phyloP scores from a whole-genome alignment of 1,284 basidiomycete genomes.

The Cryptococcus wingfieldii region DNA sequence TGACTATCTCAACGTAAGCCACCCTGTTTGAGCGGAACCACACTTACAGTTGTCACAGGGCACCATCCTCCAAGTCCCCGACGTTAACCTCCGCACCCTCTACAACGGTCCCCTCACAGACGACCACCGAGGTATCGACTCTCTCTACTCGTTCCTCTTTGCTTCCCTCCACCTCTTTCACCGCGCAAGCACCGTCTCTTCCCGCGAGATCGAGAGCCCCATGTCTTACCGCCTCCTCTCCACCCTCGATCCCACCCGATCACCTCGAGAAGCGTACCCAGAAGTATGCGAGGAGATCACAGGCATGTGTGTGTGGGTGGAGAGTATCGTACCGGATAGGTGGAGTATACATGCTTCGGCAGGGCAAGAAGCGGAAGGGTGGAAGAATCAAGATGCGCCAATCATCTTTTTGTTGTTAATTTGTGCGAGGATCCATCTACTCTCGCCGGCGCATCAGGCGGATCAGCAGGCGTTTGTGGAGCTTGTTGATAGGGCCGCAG shows the following conservation, averaged over 20 bases:
- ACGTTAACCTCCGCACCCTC: conserved; percentile 14
- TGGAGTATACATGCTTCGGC: background rate
- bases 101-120: conserved; percentile 11
- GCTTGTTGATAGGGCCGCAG: background rate
- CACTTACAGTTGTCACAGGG: background rate
- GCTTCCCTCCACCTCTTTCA: conserved; percentile 4
- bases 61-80: conserved; percentile 3
- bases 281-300: conserved; percentile 21
- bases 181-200: conserved; percentile 7
- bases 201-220: conserved; percentile 2
- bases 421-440: background rate
- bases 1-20: conserved; percentile 16
- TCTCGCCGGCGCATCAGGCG: background rate
- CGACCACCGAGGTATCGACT: background rate
- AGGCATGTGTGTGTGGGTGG: conserved; percentile 7
- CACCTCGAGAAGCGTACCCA: conserved; percentile 8
- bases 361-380: background rate
- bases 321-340: conserved; percentile 8
- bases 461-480: background rate
- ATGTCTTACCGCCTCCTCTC: background rate
- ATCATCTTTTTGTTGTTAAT: conserved; percentile 4
- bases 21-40: background rate
- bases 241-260: background rate
- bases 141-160: conserved; percentile 8
- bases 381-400: conserved; percentile 12